Base-by-base conservation (phyloP, 805 yeast genomes). In the Wickerhamomyces silvicola region DNA sequence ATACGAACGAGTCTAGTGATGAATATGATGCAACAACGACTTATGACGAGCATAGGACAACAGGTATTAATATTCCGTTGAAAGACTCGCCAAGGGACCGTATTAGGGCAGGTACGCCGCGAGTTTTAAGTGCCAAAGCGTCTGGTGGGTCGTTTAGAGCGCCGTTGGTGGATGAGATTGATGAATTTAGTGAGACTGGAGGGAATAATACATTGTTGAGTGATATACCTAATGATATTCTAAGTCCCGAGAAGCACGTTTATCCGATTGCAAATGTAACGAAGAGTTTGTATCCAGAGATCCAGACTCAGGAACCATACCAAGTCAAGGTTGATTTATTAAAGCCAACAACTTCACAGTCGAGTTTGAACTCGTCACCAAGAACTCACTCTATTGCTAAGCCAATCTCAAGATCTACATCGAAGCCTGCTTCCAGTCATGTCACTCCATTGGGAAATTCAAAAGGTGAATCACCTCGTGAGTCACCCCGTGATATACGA, bases 21-120 rank as follows among this genome's bases (percentile, higher is more conserved):
- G 45, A 42, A 24, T 38, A 35, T 27, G 45, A 38, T 6, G 20
- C 33, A 5, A 31, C 40, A 4, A 35, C 22, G n/a, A 32, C 33
- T 13, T 27, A 27, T 25, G 32, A 33, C 11, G 16, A 27, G 6
- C 11, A 27, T 27, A 8, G 11, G 13, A 26, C 10, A 14, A 26
- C 39, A 8, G 35, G 43, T 1, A 19, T 40, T 10, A 40, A 33
- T 21, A 32, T 46, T 3, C 52, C 52, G 1, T 19, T 48, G 14
- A 38, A 39, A 15, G 51, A 42, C 22, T 38, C 48, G 3, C 44
- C 48, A 4, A 47, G 35, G 26, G 33, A 38, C 9, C 32, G 35
- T n/a, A 27, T 49, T 35, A 35, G 52, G 13, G 41, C 40, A 18
- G 54, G 54, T 6, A 49, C 54, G 1, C 54, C 54, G 2, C 36